Conservation (phyloP, 352 stramenopile genomes). For the Phytopythium ostracodes region DNA sequence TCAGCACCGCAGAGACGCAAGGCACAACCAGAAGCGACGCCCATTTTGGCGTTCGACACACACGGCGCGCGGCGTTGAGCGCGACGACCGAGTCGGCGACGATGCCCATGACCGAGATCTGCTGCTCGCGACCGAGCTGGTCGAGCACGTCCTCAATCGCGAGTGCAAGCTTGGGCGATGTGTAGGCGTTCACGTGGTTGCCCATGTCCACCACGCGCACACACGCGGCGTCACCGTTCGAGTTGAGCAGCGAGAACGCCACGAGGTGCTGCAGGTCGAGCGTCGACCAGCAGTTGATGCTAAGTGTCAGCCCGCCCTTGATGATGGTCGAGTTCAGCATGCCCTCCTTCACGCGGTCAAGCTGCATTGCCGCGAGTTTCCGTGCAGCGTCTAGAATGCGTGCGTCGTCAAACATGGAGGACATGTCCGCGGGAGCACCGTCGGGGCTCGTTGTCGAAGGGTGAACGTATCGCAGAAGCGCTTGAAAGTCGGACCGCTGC, state of each 20-base stretch:
- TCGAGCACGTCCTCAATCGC: slow-evolving; percentile 57
- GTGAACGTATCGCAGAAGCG: slow-evolving; percentile 28
- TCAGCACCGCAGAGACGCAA: slow-evolving; percentile 53
- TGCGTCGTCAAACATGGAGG: slow-evolving; percentile 4
- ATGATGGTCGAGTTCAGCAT: slow-evolving; percentile 75
- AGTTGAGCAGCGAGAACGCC: slow-evolving; percentile 74
- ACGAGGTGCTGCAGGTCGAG: slow-evolving; percentile 64
- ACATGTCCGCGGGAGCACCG: not conserved
- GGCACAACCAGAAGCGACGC: slow-evolving; percentile 59
- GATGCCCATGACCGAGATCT: slow-evolving; percentile 71
- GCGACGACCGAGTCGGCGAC: slow-evolving; percentile 62
- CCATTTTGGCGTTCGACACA: slow-evolving; percentile 34
- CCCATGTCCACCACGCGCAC: slow-evolving; percentile 57
- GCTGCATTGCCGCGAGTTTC: slow-evolving; percentile 39
- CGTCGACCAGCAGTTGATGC: slow-evolving; percentile 63
- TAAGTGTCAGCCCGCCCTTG: slow-evolving; percentile 75
- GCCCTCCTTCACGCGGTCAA: slow-evolving; percentile 77
- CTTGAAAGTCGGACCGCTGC: slow-evolving; percentile 36
- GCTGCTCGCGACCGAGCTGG: slow-evolving; percentile 35
- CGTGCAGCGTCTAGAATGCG: slow-evolving; percentile 28
- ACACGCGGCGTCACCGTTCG: slow-evolving; percentile 69
- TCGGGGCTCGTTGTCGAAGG: slow-evolving; percentile 10
- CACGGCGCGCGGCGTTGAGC: slow-evolving; percentile 48
- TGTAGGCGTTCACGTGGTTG: slow-evolving; percentile 23
- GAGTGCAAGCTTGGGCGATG: slow-evolving; percentile 23